Base-by-base conservation (phyloP, 2,329 filamentous ascomycete species). In the Colletotrichum camelliae region DNA sequence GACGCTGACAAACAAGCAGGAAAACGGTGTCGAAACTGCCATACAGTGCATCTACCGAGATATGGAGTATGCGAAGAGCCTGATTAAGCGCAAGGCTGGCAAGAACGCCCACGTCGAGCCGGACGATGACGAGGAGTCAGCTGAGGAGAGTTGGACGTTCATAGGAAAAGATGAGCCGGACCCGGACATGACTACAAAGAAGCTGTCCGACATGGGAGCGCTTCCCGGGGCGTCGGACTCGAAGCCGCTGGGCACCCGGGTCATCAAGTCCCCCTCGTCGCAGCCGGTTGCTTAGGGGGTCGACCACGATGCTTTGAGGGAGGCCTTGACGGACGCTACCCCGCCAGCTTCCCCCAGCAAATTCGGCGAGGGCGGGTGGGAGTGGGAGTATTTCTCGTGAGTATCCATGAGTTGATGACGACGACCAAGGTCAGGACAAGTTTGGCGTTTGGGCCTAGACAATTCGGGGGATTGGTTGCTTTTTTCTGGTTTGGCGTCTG, bases 11-110 rank as follows among this genome's bases (percentile, higher is more conserved):
- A 33, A 31, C 39, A 35, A 33, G 74, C 77, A 97, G 94, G 96
- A 99, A 84, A 93, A 95, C 78, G 97, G 97, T 43, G 96, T 98
- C n/a, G 92, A 94, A 64, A 94, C 90, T 7, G 97, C 96, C 7
- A 97, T 98, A 77, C 95, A 98, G 84, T 94, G 93, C 76, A 95
- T 99, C 72, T 99, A 98, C 83, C 94, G 97, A 57, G 96, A 98
- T 83, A 90, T 98, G 72, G 97, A 98, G 82, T 98, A 98, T 80
- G 96, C 97, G 48, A 94, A 92, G 84, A 94, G 93, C 18, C 88
- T 98, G 60, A 94, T 98, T 83, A 94, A 94, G 84, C 91, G 87
- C 73, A 91, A 91, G 83, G 85, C 86, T 2, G 87, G 87, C 77
- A 91, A 90, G 84, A 93, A 87, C 72, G 70, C 43, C 9, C 65